Evolutionary conservation across 2,329 filamentous ascomycete species (phyloP).

Genomic region (Aspergillus fructus): DNA sequence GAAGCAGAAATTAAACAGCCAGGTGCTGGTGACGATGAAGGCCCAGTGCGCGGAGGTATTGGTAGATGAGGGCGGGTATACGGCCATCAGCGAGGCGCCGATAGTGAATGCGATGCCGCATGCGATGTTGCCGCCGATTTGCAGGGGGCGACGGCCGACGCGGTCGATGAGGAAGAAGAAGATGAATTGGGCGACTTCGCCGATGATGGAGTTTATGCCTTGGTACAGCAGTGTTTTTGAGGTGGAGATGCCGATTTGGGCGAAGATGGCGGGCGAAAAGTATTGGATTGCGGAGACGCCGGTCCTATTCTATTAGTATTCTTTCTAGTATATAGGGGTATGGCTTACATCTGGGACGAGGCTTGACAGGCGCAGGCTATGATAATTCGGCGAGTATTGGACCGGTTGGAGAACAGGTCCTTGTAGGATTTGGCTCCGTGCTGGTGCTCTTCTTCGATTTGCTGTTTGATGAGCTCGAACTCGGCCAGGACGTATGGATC

Average conservation of each 20-base stretch:
- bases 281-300: slow-evolving; percentile 10
- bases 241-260: slow-evolving; percentile 8
- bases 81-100: slow-evolving; percentile 1
- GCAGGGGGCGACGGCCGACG: slow-evolving; percentile 3
- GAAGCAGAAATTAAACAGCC: slow-evolving; percentile 12
- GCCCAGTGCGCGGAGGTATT: slow-evolving; percentile 8
- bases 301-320: not conserved
- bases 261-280: slow-evolving; percentile 10
- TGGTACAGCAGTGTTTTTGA: slow-evolving; percentile 7
- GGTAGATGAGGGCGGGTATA: slow-evolving; percentile 1
- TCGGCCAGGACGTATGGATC: slow-evolving; percentile 7
- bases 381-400: slow-evolving; percentile 9
- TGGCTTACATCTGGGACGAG: slow-evolving; percentile 3
- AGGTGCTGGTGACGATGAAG: slow-evolving; percentile 9
- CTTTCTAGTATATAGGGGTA: not conserved
- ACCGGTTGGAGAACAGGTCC: slow-evolving; percentile 5
- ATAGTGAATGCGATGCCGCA: slow-evolving; percentile 7
- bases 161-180: slow-evolving; percentile 13
- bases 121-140: slow-evolving; percentile 9
- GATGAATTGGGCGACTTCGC: slow-evolving; percentile 11
- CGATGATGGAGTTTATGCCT: slow-evolving; percentile 9
- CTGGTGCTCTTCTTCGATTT: slow-evolving; percentile 8
- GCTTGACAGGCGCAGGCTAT: slow-evolving; percentile 9
- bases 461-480: slow-evolving; percentile 8
- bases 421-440: slow-evolving; percentile 9